Conservation (phyloP, 495 filamentous ascomycete genomes). For the Podospora pseudopauciseta region DNA sequence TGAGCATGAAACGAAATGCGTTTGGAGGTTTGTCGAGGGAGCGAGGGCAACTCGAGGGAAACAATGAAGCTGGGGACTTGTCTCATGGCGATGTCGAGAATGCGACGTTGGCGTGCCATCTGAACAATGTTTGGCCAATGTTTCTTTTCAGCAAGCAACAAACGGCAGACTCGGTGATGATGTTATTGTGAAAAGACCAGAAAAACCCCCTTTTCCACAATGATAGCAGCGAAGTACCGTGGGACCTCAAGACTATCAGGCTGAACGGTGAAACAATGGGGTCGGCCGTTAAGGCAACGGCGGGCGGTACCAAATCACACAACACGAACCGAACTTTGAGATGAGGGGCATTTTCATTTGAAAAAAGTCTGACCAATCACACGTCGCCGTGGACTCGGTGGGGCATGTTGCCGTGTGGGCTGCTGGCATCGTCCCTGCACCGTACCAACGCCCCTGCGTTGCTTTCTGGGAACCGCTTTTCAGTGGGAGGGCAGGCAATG, state of each 20-base stretch:
- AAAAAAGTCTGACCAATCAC: not conserved
- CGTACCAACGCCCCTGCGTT: constrained; percentile 4
- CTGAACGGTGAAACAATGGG: not conserved
- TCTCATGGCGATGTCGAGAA: constrained; percentile 3
- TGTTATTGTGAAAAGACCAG: not conserved
- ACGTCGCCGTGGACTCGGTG: not conserved
- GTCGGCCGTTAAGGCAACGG: not conserved
- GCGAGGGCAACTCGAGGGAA: not conserved
- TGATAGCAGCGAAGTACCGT: not conserved
- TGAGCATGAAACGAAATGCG: constrained; percentile 2
- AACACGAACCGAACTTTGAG: not conserved
- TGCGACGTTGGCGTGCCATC: constrained; percentile 2
- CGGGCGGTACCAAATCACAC: not conserved
- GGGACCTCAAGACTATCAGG: not conserved
- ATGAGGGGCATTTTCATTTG: not conserved
- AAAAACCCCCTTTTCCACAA: not conserved
- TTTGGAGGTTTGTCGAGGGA: not conserved
- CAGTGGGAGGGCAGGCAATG: not conserved
- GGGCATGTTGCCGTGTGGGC: not conserved
- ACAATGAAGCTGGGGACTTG: not conserved
- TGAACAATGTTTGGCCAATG: not conserved
- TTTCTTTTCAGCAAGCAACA: not conserved
- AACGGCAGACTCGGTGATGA: not conserved
- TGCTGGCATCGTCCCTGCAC: constrained; percentile 7
- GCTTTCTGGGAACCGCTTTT: not conserved